A percentile compares a stretch with the other conserved stretches of the same genome.
Conservation (phyloP, 306 rosid species). For the Cicer pinnatifidum region DNA sequence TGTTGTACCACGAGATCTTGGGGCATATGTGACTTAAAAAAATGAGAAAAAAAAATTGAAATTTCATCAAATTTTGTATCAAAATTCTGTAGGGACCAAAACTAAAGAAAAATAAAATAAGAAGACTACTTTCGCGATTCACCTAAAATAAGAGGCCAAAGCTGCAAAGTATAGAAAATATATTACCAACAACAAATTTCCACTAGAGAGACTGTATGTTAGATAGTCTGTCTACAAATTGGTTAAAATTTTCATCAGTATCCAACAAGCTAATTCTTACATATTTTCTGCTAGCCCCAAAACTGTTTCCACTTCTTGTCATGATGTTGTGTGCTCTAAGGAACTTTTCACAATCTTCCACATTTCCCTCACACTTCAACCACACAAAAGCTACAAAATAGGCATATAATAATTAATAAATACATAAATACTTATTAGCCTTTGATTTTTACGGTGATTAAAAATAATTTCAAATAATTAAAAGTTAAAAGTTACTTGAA, state of each 20-base stretch:
- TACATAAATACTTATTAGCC: background rate
- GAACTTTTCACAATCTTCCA: slow-evolving; percentile 58
- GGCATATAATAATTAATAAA: background rate
- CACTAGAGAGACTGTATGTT: slow-evolving; percentile 17
- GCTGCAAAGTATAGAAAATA: too few relatives aligned
- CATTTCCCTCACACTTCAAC: slow-evolving; percentile 56
- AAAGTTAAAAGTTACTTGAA: too few relatives aligned
- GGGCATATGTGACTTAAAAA: too few relatives aligned
- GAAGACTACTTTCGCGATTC: too few relatives aligned
- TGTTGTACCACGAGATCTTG: too few relatives aligned
- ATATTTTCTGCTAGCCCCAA: slow-evolving; percentile 56
- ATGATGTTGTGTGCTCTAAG: slow-evolving; percentile 51
- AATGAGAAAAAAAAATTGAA: too few relatives aligned
- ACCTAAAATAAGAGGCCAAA: too few relatives aligned
- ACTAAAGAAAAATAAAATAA: too few relatives aligned
- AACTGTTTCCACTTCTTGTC: slow-evolving; percentile 58
- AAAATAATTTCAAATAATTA: too few relatives aligned
- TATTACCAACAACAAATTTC: background rate
- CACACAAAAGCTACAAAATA: slow-evolving; percentile 56
- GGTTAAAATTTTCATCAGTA: slow-evolving; percentile 50
- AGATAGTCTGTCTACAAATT: slow-evolving; percentile 50
- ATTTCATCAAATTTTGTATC: too few relatives aligned
- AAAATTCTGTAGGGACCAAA: too few relatives aligned
- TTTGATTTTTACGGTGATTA: too few relatives aligned
- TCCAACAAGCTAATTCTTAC: slow-evolving; percentile 64